These are phyloP conservation scores for Lentinula aciculospora DNA, from an alignment of 768 basidiomycete species.

Conservation along the genomic window DNA sequence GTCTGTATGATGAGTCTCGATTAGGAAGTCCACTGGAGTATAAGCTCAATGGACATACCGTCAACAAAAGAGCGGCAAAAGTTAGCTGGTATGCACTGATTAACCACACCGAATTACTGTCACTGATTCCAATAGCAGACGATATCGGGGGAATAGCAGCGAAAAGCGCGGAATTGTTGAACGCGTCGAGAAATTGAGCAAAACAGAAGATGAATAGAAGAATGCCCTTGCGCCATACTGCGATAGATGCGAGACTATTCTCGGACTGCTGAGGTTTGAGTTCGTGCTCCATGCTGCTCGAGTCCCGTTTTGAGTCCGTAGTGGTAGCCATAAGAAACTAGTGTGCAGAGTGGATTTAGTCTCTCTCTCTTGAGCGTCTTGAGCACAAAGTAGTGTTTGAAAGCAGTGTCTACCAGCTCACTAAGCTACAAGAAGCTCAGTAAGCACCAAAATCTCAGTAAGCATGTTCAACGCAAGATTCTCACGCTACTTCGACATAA, in stretches of 20 bases:
- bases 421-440: not conserved
- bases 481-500: not conserved
- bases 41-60: not conserved
- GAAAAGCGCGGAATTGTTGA: slow-evolving; percentile 36
- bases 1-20: slow-evolving; percentile 18
- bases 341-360: not conserved
- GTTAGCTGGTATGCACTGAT: slow-evolving; percentile 34
- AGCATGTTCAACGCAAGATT: not conserved
- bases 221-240: slow-evolving; percentile 18
- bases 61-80: slow-evolving; percentile 37
- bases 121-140: slow-evolving; percentile 13
- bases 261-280: not conserved
- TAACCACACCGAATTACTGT: slow-evolving; percentile 29
- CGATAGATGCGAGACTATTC: slow-evolving; percentile 11
- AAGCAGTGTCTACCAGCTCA: not conserved
- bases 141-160: slow-evolving; percentile 31
- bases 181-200: slow-evolving; percentile 37
- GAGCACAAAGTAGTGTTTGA: not conserved
- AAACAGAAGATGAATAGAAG: slow-evolving; percentile 33
- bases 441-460: not conserved
- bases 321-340: not conserved
- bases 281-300: not conserved
- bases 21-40: not conserved
- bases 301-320: not conserved
- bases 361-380: not conserved